Evolutionary conservation across 805 yeast species (phyloP), one percentile per base, ranked within the genome.

Genomic region (Saccharomyces jurei): DNA sequence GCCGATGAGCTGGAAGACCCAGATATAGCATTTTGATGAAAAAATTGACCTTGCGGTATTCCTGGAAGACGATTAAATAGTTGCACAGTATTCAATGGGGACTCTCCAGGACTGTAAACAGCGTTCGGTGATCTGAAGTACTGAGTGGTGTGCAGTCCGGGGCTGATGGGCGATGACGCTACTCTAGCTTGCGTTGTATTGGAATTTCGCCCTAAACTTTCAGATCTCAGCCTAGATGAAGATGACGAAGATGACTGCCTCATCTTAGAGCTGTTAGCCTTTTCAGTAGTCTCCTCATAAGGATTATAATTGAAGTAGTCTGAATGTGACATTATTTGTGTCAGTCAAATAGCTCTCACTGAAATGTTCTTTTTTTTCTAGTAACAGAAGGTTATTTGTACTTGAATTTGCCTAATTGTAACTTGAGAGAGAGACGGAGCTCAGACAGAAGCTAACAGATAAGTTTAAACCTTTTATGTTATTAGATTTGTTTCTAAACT

Each of bases 1-100:
- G 53, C 30, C 49, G 53, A 51, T n/a, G 53, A 46, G 22, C 49
- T 51, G 9, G 50, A 44, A 10, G 53, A 51, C 36, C 46, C 44
- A 1, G 44, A 36, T 8, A 36, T 36, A 22, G 25, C 44, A 36
- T 36, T 36, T 17, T 36, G 44, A 36, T 36, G 44, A 17, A 36
- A 36, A 36, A 36, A 36, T 4, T 36, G 44, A 11, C 44, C 44
- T 17, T 36, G 44, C 21, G 22, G 44, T 17, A 36, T 36, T 1
- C 44, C 44, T 9, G 44, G 44, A 17, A 36, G 44, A 17, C 44
- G 44, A 36, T 36, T 36, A 11, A 36, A 36, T 9, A 36, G 44
- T 25, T 36, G 44, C 10, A 36, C 44, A 17, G 44, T 36, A 10
- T 36, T 36, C 17, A 36, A 17, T 9, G 44, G 44, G 21, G 44